Base-by-base conservation (phyloP, 305 asterid species). In the Euphrasia arctica region DNA sequence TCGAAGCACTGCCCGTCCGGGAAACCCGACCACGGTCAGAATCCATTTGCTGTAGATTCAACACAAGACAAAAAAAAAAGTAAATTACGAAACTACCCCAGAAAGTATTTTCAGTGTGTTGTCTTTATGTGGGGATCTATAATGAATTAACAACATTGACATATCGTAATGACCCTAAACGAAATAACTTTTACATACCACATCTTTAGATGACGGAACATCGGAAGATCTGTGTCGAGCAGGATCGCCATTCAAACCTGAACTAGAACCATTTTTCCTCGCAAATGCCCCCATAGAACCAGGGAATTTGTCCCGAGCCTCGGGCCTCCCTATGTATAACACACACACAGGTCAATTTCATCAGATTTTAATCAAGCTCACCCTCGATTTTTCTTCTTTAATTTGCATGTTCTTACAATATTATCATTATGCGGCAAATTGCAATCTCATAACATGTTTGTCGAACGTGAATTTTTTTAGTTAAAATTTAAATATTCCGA, bases 1-100 rank as follows among this genome's bases (percentile, higher is more conserved):
- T 90, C 31, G 96, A 93, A 62, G 86, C 52, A 72, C 95, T 90
- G 52, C 82, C 83, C 25, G 86, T 71, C 64, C 97, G 87, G 54
- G 92, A 72, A 7, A 78, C 64, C 5, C 89, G 89, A 0, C 80
- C 85, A 69, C 91, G 81, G 56, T 89, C 97, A 43, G 95, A 68
- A 68, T 83, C 97, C 7, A 74, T 69, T 73, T 77, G 91, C 96
- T 87, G 85, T 50, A 63, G 36, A 58, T 34, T 68, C 15, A 34
- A 65, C n/a, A 54, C 28, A 29, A 58, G 28, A 2, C 9, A 1
- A 50, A 64, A 58, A 48, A 50, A 43, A 10, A 51, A 34, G 49
- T 54, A 62, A 77, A 64, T 52, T 62, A 5, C 12, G 18, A 51
- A 51, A 14, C 3, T 51, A 7, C 10, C 31, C 11, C 56, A 5